Base-by-base conservation (phyloP, 2,329 filamentous ascomycete species). In the Verruconis gallopava region DNA sequence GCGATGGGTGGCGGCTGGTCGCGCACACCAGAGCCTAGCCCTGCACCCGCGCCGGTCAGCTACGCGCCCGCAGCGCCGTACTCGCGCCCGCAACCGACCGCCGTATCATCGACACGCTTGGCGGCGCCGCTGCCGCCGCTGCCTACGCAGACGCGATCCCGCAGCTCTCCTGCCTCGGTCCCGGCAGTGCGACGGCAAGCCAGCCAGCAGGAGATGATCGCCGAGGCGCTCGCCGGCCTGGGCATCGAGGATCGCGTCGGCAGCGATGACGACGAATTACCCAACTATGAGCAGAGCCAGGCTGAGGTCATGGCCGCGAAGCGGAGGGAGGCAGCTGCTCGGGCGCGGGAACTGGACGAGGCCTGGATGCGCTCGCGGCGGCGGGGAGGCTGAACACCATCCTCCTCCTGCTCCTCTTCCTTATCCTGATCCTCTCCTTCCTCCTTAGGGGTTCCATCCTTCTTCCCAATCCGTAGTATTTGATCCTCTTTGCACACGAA, bases 231-330 rank as follows among this genome's bases (percentile, higher is more conserved):
- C 20, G n/a, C 20, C 5, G 41, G 41, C 5, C 13, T 37, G 17
- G 35, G 19, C 13, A 14, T 36, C 17, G 40, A 37, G 40, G 40
- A 39, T 38, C 32, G 46, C 55, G 33, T 36, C 59, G 5, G 54
- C 53, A 2, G 34, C 58, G 51, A 53, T 9, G 53, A 56, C 12
- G 60, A 69, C 18, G 58, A 61, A 45, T 46, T 68, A 12, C 66
- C 66, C 0, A 57, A 67, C 46, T 69, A 69, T 46, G 64, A 62
- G 19, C 56, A 63, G 43, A 67, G 64, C 44, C 66, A 69, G 49
- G 63, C 62, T 11, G 61, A 68, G 46, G 65, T 64, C 49, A 57
- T 59, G 20, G 58, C 54, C 5, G 52, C 46, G 35, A 62, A 56
- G 42, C 51, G 64, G 21, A 49, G 49, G 11, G 63, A 63, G 46